phyloP scores from a whole-genome alignment of 257 asterid genomes.

The Penstemon davidsonii region DNA sequence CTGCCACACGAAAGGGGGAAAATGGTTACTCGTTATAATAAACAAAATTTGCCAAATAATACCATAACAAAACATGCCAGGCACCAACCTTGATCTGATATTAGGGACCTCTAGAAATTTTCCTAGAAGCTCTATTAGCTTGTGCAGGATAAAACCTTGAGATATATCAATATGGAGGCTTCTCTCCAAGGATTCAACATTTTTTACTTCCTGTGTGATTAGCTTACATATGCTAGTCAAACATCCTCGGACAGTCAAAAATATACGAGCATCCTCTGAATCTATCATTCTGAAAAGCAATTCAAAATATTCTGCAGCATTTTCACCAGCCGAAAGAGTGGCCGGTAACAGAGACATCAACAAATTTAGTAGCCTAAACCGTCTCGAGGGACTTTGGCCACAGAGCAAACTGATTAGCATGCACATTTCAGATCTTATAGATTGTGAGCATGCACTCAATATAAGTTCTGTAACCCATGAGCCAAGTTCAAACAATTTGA shows the following conservation, averaged over 20 bases:
- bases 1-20: conserved; percentile 46
- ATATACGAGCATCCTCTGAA: conserved; percentile 90
- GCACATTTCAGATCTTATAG: conserved; percentile 98
- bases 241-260: conserved; percentile 88
- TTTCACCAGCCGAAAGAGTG: conserved; percentile 93
- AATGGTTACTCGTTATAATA: conserved; percentile 8
- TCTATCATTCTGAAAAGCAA: conserved; percentile 93
- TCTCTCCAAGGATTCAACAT: conserved; percentile 90
- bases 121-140: conserved; percentile 96
- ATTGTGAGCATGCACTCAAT: conserved; percentile 96
- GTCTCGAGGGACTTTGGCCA: conserved; percentile 88
- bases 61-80: conserved; percentile 4
- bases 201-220: conserved; percentile 74
- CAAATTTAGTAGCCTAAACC: conserved; percentile 79
- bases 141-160: conserved; percentile 97
- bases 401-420: conserved; percentile 87
- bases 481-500: conserved; percentile 87
- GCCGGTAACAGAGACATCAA: conserved; percentile 90
- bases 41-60: conserved; percentile 2
- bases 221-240: conserved; percentile 78
- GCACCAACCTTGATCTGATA: conserved; percentile 80
- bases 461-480: conserved; percentile 99
- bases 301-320: conserved; percentile 95
- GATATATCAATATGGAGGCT: conserved; percentile 97
- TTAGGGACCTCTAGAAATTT: conserved; percentile 94